Evolutionary conservation across 139 green algal genomes (phyloP), one percentile per base, ranked within the genome.

Genomic region (Chlorella sp.): DNA sequence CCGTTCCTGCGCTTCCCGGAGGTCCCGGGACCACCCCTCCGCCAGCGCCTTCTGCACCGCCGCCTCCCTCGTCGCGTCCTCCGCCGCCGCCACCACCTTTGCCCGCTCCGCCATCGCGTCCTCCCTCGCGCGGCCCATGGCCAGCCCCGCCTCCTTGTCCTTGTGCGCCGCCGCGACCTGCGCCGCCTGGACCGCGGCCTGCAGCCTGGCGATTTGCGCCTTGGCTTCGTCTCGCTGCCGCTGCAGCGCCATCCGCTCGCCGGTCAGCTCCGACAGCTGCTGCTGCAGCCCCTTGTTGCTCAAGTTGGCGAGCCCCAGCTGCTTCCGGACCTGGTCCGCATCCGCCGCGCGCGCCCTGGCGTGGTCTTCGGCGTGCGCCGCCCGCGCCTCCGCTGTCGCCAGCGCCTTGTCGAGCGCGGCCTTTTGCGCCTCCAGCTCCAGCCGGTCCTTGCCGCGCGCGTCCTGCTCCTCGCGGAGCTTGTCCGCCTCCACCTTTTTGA

Each of bases 401-500:
- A 72, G 49, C 1, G n/a, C n/a, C 49, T 71, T 74, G 1, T 76
- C 42, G 49, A 79, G 60, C 66, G 67, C 74, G 26, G 49, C 24
- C 23, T 26, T 33, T 69, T 61, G 35, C 1, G 50, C 24, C n/a
- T 74, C 75, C 1, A 69, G 65, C 30, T 29, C 17, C 30, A 75
- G 35, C 49, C 36, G 23, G 36, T 72, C 74, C 69, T 75, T 68
- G 49, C n/a, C n/a, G 35, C 66, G 65, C 31, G 34, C 62, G n/a
- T 70, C 70, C 55, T 77, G 65, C 66, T 77, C 79, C 72, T 85
- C 79, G 6, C 62, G 49, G 32, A 81, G 75, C 72, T 85, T 85
- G 62, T 81, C 79, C 1, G 74, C 74, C 35, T 85, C 79, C 33
- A 84, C 75, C 67, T 79, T 81, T 49, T 85, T 85, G 17, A 81